These are phyloP conservation scores for Pichia thaimueangensis DNA, from an alignment of 805 yeast genomes.

Conservation along the genomic window DNA sequence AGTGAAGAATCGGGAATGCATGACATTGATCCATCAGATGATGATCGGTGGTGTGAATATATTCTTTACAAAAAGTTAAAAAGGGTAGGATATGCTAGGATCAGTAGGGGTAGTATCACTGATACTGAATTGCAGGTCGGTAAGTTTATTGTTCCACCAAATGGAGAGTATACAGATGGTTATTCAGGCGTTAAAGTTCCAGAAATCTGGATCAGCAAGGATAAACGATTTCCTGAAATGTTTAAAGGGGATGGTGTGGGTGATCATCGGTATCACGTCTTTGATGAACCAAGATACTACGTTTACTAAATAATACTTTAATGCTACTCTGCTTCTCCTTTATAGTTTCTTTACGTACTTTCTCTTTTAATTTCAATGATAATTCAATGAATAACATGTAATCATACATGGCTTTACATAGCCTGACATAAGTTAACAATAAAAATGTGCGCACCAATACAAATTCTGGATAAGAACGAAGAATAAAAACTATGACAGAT, in stretches of 20 bases:
- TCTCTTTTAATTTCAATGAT: no score
- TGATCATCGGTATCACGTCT: constrained; percentile 91
- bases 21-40: constrained; percentile 88
- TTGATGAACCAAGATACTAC: constrained; percentile 87
- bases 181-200: constrained; percentile 41
- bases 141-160: constrained; percentile 60
- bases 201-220: constrained; percentile 27
- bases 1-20: constrained; percentile 79
- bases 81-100: constrained; percentile 90
- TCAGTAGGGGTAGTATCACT: constrained; percentile 87
- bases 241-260: constrained; percentile 90
- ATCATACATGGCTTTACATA: no score
- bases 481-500: no score
- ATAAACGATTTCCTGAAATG: constrained; percentile 65
- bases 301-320: constrained; percentile 15
- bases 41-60: constrained; percentile 99
- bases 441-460: no score
- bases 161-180: constrained; percentile 19
- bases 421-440: no score
- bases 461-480: no score
- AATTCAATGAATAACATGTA: no score
- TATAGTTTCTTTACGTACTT: no score
- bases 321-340: no score
- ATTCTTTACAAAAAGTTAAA: constrained; percentile 80
- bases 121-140: constrained; percentile 97